phyloP scores from a whole-genome alignment of 139 green algal species.

The Coelastrella sp. region DNA sequence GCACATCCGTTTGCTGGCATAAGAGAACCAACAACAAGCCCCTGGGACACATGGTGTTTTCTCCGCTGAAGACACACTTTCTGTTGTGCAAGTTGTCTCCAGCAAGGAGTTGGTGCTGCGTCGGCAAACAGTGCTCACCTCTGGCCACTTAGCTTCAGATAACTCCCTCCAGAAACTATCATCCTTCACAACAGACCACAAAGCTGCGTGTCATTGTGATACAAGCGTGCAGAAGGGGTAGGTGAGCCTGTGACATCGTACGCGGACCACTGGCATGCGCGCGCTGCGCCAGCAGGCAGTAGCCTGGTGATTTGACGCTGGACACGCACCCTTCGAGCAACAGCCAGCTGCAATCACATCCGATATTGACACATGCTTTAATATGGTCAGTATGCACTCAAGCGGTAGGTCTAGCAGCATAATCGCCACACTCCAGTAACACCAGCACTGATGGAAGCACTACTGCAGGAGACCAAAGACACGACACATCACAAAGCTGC shows the following conservation, averaged over 20 bases:
- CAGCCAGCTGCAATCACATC: conserved; percentile 12
- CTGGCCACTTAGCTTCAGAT: conserved; percentile 38
- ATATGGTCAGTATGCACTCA: conserved; percentile 14
- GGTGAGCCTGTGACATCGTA: no score
- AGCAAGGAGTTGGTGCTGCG: neutral
- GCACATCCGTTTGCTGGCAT: conserved; percentile 20
- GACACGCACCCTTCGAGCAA: conserved; percentile 4
- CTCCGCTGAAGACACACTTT: no score
- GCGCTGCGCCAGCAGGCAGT: neutral
- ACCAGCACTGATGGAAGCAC: neutral
- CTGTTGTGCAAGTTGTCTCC: neutral
- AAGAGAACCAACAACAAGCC: neutral
- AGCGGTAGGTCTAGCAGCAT: conserved; percentile 10
- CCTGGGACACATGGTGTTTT: neutral
- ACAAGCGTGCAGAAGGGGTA: no score
- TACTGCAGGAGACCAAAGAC: no score
- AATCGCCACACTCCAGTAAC: neutral
- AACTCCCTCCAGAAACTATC: conserved; percentile 40
- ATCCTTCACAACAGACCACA: neutral
- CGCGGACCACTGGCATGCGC: neutral
- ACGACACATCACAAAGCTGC: no score
- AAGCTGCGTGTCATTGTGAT: neutral
- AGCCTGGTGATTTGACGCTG: neutral
- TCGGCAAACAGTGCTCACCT: neutral
- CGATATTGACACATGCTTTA: neutral